Percentiles rank a stretch among this genome's conserved stretches.
These are phyloP conservation scores for Saccharomycopsis sp. DNA, from an alignment of 805 yeast genomes.

Conservation along the genomic window DNA sequence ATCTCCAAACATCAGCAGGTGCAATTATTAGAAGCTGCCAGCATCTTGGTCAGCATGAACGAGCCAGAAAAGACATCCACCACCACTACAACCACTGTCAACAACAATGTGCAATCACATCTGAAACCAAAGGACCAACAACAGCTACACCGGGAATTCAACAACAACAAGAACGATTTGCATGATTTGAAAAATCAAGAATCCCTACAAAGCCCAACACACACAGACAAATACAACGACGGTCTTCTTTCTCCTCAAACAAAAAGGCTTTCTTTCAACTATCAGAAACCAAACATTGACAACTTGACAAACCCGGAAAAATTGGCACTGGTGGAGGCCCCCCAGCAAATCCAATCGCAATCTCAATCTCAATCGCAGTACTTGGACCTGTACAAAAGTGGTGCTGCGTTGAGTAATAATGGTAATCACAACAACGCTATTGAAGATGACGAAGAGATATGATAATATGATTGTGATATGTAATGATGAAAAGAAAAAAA, in stretches of 20 bases:
- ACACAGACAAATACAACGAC: no score
- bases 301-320: not conserved
- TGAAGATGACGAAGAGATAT: conserved; percentile 9
- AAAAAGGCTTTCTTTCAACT: conserved; percentile 1
- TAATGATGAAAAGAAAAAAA: no score
- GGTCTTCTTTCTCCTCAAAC: conserved; percentile 5
- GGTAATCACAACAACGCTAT: conserved; percentile 1
- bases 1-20: conserved; percentile 88
- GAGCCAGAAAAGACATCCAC: conserved; percentile 30
- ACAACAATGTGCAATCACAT: not conserved
- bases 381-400: no score
- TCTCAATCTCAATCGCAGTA: no score
- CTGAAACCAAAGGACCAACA: not conserved
- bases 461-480: no score
- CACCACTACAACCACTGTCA: not conserved
- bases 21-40: conserved; percentile 69
- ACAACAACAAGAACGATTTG: no score
- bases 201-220: no score
- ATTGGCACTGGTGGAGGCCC: conserved; percentile 9
- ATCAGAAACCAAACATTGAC: not conserved
- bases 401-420: no score
- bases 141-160: no score
- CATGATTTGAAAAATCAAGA: no score
- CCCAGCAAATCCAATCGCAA: no score
- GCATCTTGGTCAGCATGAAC: conserved; percentile 68